A percentile compares a stretch with the other conserved stretches of the same genome.
Evolutionary conservation across 2,329 filamentous ascomycete species (phyloP).

Genomic region (Berkeleyomyces rouxiae): DNA sequence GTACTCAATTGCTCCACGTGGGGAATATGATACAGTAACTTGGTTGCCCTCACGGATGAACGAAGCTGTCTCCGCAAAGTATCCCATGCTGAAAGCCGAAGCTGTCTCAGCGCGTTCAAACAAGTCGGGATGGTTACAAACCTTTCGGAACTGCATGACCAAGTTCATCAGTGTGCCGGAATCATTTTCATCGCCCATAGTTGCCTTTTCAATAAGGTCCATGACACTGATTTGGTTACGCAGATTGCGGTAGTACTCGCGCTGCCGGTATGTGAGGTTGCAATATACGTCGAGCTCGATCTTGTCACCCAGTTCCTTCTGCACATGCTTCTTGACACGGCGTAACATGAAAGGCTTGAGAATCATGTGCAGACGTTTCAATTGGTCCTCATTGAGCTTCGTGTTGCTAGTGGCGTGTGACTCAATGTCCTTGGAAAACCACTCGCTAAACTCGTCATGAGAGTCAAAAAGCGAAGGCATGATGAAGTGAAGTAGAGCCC

Average conservation of each 20-base stretch:
- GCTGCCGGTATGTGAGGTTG: slow-evolving; percentile 87
- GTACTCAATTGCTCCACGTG: slow-evolving; percentile 73
- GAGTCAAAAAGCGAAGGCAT: slow-evolving; percentile 98
- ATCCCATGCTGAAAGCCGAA: slow-evolving; percentile 67
- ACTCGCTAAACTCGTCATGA: slow-evolving; percentile 82
- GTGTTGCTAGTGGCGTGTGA: slow-evolving; percentile 97
- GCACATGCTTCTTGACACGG: slow-evolving; percentile 98
- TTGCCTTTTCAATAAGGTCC: slow-evolving; percentile 94
- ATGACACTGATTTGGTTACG: slow-evolving; percentile 97
- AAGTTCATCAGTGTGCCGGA: slow-evolving; percentile 96
- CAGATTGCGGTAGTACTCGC: slow-evolving; percentile 80
- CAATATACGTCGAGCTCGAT: slow-evolving; percentile 94
- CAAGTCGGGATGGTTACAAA: slow-evolving; percentile 94
- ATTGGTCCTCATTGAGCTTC: slow-evolving; percentile 97
- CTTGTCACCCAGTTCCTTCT: slow-evolving; percentile 98
- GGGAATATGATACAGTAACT: slow-evolving; percentile 72
- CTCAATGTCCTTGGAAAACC: slow-evolving; percentile 93
- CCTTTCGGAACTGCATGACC: slow-evolving; percentile 99
- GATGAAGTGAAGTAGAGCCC: slow-evolving; percentile 96
- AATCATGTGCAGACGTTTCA: slow-evolving; percentile 95
- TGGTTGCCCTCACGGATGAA: slow-evolving; percentile 78
- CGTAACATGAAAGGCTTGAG: slow-evolving; percentile 98
- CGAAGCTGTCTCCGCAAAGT: slow-evolving; percentile 87
- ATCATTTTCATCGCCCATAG: slow-evolving; percentile 83
- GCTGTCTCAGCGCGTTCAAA: slow-evolving; percentile 89